Evolutionary conservation across 2,329 filamentous ascomycete species (phyloP).

Genomic region (Colletotrichum musicola): DNA sequence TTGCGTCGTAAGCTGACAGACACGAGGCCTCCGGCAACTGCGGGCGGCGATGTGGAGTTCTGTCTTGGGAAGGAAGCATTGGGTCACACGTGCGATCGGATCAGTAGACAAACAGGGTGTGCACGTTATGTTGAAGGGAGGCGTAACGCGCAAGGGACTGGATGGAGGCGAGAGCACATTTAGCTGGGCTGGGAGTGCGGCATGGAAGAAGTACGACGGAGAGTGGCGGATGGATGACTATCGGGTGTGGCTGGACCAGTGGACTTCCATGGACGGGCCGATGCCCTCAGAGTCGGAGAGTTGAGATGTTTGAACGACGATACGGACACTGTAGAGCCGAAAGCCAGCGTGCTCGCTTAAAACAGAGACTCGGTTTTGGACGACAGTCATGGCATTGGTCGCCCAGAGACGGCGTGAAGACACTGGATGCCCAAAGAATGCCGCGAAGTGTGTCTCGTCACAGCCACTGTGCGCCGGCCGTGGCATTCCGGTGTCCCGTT

Average conservation of each 20-base stretch:
- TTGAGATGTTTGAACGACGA: conserved; percentile 17
- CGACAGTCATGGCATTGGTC: conserved; percentile 3
- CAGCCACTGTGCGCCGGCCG: conserved; percentile 19
- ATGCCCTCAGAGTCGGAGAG: conserved; percentile 24
- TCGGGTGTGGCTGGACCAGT: conserved; percentile 38
- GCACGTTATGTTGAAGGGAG: conserved; percentile 37
- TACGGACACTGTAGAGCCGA: background rate
- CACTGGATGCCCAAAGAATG: background rate
- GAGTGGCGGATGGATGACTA: conserved; percentile 38
- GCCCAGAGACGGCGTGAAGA: background rate
- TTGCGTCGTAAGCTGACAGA: conserved; percentile 18
- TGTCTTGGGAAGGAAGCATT: conserved; percentile 36
- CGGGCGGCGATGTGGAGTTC: conserved; percentile 33
- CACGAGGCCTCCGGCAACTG: conserved; percentile 28
- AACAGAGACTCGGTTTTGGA: conserved; percentile 2
- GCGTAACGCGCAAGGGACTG: conserved; percentile 30
- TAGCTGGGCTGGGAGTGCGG: conserved; percentile 39
- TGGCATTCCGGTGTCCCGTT: conserved; percentile 19
- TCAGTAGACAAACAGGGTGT: conserved; percentile 23
- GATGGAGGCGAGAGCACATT: conserved; percentile 22
- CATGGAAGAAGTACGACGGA: conserved; percentile 32
- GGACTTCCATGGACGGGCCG: conserved; percentile 31
- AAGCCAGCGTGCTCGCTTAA: background rate
- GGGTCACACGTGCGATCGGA: conserved; percentile 36
- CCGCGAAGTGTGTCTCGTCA: conserved; percentile 9